Evolutionary conservation across 768 basidiomycete species (phyloP).

Genomic region (Tubosaeta sp.): DNA sequence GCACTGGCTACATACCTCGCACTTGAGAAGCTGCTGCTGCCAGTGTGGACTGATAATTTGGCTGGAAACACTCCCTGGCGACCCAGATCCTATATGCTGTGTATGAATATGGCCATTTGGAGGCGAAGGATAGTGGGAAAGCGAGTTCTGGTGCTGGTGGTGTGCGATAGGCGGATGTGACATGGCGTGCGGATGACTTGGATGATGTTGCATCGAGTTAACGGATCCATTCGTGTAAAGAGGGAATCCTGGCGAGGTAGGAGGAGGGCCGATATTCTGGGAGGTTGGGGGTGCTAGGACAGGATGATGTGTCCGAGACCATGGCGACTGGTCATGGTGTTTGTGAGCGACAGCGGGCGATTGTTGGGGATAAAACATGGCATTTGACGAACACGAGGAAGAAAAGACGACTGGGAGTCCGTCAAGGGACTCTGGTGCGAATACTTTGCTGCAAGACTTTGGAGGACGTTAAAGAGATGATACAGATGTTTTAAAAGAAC

Average conservation of each 20-base stretch:
- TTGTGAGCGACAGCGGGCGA: conserved; percentile 80
- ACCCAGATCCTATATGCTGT: conserved; percentile 56
- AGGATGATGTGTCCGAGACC: conserved; percentile 60
- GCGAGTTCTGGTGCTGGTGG: conserved; percentile 77
- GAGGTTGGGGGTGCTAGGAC: conserved; percentile 44
- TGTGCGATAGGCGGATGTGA: conserved; percentile 50
- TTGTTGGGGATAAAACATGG: conserved; percentile 84
- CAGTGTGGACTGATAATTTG: conserved; percentile 80
- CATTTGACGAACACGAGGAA: conserved; percentile 32
- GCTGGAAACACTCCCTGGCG: conserved; percentile 49
- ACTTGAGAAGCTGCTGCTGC: conserved; percentile 92
- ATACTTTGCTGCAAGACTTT: conserved; percentile 1
- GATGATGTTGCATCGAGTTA: conserved; percentile 58
- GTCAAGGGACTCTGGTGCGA: conserved; percentile 6
- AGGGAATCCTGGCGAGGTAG: conserved; percentile 70
- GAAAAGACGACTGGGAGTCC: conserved; percentile 9
- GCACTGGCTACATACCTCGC: conserved; percentile 63
- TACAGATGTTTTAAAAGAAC: conserved; percentile 13
- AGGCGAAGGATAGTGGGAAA: conserved; percentile 78
- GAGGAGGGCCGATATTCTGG: conserved; percentile 53
- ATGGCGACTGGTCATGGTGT: conserved; percentile 70
- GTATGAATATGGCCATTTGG: conserved; percentile 61
- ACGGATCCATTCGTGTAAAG: conserved; percentile 70
- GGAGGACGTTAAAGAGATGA: conserved; percentile 1
- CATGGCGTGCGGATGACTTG: conserved; percentile 50